Evolutionary conservation across 352 stramenopile species (phyloP), one percentile per base, ranked within the genome.

Genomic region (Aphanomyces astaci): DNA sequence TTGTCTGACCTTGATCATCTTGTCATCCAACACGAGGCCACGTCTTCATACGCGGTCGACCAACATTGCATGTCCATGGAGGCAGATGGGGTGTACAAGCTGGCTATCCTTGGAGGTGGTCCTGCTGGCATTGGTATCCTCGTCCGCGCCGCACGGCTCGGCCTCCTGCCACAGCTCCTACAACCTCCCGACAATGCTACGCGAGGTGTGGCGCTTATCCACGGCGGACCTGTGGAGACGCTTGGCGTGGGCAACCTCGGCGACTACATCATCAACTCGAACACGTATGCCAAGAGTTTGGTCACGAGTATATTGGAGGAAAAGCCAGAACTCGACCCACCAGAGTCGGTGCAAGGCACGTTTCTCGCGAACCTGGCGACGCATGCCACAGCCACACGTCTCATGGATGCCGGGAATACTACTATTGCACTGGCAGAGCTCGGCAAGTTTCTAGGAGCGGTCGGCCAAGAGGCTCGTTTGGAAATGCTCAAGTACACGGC

Each of bases 221-320:
- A 94, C 66, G 77, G 80, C 31, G 82, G 80, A 1, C 76, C 86
- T 32, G 64, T 64, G 3, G 69, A 65, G 7, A 84, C 72, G 0
- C 88, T 93, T 52, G 86, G 84, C 0, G 74, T 73, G 3, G 86
- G 84, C 28, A 90, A 88, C 46, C 77, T 95, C 24, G 83, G 84
- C 31, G 63, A 77, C 25, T 95, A 91, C 60, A 75, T 87, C 25
- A 95, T 92, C 74, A 92, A 95, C 72, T 92, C 81, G 2, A 95
- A 95, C 70, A 94, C 84, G 17, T 91, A 91, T 57, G 85, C 82
- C 0, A 88, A 78, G 52, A 88, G 82, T 30, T 62, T 95, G 28
- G 54, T 90, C 0, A 81, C 76, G 7, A 90, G 86, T 65, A 75
- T 93, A 5, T 65, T 94, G n/a, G 80, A 93, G 31, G 83, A 93